Percentiles rank a stretch among this genome's conserved stretches.
These are phyloP conservation scores for Apiosordaria backusii DNA, from an alignment of 495 filamentous ascomycete genomes.

Conservation along the genomic window DNA sequence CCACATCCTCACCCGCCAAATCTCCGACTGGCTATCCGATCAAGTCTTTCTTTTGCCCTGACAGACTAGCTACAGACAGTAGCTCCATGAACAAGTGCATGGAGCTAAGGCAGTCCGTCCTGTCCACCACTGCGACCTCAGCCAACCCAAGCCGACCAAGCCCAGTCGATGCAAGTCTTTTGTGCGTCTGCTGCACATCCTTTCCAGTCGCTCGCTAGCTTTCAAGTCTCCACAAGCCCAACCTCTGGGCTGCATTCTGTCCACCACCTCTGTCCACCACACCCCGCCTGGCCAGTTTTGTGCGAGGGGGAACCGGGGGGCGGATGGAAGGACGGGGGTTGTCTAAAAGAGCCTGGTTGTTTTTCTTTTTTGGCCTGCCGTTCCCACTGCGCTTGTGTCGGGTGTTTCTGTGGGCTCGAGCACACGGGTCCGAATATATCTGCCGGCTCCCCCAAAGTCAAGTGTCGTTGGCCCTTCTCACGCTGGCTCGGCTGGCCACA, in stretches of 20 bases:
- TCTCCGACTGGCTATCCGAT: neutral
- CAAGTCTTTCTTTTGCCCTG: neutral
- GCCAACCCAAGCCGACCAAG: neutral
- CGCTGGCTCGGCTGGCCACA: constrained; percentile 18
- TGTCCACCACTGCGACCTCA: neutral
- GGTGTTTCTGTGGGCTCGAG: constrained; percentile 15
- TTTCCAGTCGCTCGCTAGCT: neutral
- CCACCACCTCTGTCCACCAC: neutral
- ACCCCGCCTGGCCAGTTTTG: neutral
- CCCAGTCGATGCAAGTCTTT: neutral
- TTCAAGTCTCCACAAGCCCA: constrained; percentile 5
- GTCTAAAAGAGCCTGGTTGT: neutral
- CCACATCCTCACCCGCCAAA: neutral
- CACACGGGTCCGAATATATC: constrained; percentile 24
- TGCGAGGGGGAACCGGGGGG: neutral
- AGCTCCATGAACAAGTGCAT: neutral
- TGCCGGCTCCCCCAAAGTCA: constrained; percentile 19
- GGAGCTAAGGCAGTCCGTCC: neutral
- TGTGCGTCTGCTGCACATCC: constrained; percentile 3
- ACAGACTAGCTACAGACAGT: neutral
- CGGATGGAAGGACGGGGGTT: neutral
- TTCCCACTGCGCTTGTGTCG: neutral
- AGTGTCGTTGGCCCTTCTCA: constrained; percentile 13
- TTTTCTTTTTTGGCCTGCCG: neutral
- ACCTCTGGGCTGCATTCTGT: neutral